phyloP scores from a whole-genome alignment of 2,329 filamentous ascomycete genomes.

The Trematosphaeria pertusa region DNA sequence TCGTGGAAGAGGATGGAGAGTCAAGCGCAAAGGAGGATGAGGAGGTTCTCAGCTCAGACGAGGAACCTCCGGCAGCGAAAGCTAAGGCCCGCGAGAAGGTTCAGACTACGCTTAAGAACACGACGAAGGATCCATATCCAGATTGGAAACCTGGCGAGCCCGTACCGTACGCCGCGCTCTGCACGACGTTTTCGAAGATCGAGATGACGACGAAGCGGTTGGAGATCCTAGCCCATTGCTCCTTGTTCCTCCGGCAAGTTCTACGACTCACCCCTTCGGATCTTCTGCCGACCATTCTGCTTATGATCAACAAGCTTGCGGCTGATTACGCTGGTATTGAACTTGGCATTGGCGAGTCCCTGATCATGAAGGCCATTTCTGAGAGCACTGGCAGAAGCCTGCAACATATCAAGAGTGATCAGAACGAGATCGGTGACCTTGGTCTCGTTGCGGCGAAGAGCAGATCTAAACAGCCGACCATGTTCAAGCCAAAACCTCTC shows the following conservation, averaged over 20 bases:
- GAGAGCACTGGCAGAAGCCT: slow-evolving; percentile 90
- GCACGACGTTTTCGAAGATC: slow-evolving; percentile 91
- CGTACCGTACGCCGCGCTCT: slow-evolving; percentile 93
- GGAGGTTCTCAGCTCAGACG: slow-evolving; percentile 60
- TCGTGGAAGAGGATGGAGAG: slow-evolving; percentile 27
- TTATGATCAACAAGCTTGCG: slow-evolving; percentile 98
- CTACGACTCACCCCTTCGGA: slow-evolving; percentile 87
- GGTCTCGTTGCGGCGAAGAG: slow-evolving; percentile 96
- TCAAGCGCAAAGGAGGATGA: slow-evolving; percentile 45
- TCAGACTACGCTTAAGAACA: slow-evolving; percentile 75
- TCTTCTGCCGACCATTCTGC: slow-evolving; percentile 82
- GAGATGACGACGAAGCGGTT: slow-evolving; percentile 94
- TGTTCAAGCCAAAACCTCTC: slow-evolving; percentile 96
- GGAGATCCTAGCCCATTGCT: slow-evolving; percentile 86
- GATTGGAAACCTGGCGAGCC: slow-evolving; percentile 91
- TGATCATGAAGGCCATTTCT: slow-evolving; percentile 98
- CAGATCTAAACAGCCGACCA: slow-evolving; percentile 91
- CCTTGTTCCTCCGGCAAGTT: slow-evolving; percentile 92
- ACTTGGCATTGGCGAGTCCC: slow-evolving; percentile 94
- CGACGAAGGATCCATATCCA: slow-evolving; percentile 81
- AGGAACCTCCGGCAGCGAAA: slow-evolving; percentile 72
- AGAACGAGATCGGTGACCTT: slow-evolving; percentile 94
- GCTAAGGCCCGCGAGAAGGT: slow-evolving; percentile 81
- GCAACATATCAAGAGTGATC: slow-evolving; percentile 90
- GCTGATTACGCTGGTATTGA: slow-evolving; percentile 97